Evolutionary conservation across 2,329 filamentous ascomycete genomes (phyloP), one percentile per base, ranked within the genome.

Genomic region (Apiospora saccharicola): DNA sequence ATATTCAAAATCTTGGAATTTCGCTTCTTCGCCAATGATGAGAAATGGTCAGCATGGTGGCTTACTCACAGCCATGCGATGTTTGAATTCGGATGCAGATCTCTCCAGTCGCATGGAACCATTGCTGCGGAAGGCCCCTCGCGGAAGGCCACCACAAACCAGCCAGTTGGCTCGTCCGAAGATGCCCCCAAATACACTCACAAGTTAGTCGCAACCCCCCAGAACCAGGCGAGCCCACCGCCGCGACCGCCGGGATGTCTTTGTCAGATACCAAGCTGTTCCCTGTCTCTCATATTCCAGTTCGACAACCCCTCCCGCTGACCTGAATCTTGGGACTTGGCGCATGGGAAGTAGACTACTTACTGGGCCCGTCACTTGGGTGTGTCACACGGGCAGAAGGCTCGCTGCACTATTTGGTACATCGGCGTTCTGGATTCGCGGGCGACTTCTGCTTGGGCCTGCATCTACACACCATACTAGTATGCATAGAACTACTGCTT

Each of bases 301-400:
- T 22, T 24, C 4, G n/a, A 14, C n/a, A 51, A n/a, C n/a, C n/a
- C n/a, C 49, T 51, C 10, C 10, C 12, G n/a, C 10, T 13, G n/a
- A 51, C n/a, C n/a, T 26, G 49, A 51, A 51, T n/a, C 49, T 51
- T 51, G 49, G 49, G n/a, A n/a, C 49, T 51, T 51, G 49, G 49
- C 49, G 49, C 49, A 51, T 49, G n/a, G 49, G 49, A 14, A 4
- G 26, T 22, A 34, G 10, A 19, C 26, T 19, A 30, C 44, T 1
- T 46, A 12, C 10, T 41, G 47, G 26, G 26, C 8, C 26, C 26
- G 16, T 26, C 53, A 61, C 19, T 61, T 34, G 26, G 26, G 53
- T 61, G 26, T 6, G 53, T 61, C 53, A 14, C 53, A 61, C 26
- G 34, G 5, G 10, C 26, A 61, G 26, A 34, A 24, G 13, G 46